These are phyloP conservation scores for Dittrichia graveolens DNA, from an alignment of 129 eudicot species.

Conservation along the genomic window DNA sequence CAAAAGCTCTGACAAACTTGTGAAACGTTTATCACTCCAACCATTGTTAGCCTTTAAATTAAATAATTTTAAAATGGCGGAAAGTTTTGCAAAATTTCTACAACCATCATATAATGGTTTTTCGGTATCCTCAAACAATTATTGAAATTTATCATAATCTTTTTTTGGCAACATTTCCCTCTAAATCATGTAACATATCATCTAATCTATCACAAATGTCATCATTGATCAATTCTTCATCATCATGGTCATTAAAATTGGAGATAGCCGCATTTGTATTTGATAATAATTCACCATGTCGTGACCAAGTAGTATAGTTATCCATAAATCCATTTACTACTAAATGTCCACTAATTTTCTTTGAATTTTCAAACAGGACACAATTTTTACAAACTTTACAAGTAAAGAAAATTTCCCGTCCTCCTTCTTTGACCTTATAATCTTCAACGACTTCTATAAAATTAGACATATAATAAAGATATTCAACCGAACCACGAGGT, in stretches of 20 bases:
- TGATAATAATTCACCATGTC: neutral
- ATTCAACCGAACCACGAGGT: neutral
- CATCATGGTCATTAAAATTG: neutral
- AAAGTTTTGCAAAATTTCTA: neutral
- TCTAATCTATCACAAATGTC: neutral
- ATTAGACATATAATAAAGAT: neutral
- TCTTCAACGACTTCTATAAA: neutral
- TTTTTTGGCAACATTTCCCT: neutral
- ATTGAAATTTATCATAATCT: neutral
- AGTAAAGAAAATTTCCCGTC: neutral
- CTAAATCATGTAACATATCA: neutral
- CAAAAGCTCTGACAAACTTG: neutral
- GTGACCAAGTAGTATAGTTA: neutral
- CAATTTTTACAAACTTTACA: neutral
- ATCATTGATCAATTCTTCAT: neutral
- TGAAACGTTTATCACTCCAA: conserved; percentile 1
- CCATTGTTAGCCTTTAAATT: neutral
- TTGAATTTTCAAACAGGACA: too few species aligned
- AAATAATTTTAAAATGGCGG: too few species aligned
- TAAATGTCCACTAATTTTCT: too few species aligned
- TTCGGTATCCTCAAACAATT: neutral
- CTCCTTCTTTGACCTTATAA: neutral
- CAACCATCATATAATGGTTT: neutral
- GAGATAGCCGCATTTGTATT: neutral
- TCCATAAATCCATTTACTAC: neutral